Evolutionary conservation across 176 grass and related monocot genomes (phyloP).

Genomic region (Oryza meyeriana): DNA sequence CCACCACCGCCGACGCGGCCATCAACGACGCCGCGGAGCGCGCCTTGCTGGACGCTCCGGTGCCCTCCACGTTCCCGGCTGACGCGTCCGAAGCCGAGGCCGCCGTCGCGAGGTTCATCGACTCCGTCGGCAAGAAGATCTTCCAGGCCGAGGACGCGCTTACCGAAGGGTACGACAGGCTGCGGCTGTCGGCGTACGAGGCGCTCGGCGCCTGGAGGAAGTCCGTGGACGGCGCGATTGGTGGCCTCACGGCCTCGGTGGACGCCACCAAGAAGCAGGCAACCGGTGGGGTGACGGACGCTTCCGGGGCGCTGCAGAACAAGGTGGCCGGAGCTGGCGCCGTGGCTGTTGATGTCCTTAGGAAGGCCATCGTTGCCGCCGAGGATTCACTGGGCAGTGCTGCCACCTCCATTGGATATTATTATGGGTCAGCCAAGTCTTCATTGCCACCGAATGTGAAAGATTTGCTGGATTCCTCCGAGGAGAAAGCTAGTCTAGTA

Average conservation of each 20-base stretch:
- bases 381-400: conserved; percentile 74
- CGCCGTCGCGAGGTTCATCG: conserved; percentile 51
- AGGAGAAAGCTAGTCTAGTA: conserved; percentile 69
- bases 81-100: conserved; percentile 44
- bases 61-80: conserved; percentile 42
- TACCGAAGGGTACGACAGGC: conserved; percentile 59
- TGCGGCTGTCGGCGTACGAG: conserved; percentile 63
- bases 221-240: conserved; percentile 47
- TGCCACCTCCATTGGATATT: conserved; percentile 52
- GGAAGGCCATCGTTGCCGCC: conserved; percentile 48
- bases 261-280: conserved; percentile 61
- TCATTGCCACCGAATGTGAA: conserved; percentile 69
- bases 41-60: conserved; percentile 41
- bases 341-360: conserved; percentile 55
- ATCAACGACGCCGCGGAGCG: conserved; percentile 24
- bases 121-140: conserved; percentile 53
- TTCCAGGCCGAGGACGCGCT: conserved; percentile 76
- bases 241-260: conserved; percentile 51
- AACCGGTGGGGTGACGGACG: conserved; percentile 27
- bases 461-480: conserved; percentile 64
- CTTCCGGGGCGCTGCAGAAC: conserved; percentile 51
- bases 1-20: background rate
- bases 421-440: conserved; percentile 75
- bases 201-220: conserved; percentile 55
- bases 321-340: conserved; percentile 51